Base-by-base conservation (phyloP, 177 flowering plant genomes). In the Vitis hybrid region DNA sequence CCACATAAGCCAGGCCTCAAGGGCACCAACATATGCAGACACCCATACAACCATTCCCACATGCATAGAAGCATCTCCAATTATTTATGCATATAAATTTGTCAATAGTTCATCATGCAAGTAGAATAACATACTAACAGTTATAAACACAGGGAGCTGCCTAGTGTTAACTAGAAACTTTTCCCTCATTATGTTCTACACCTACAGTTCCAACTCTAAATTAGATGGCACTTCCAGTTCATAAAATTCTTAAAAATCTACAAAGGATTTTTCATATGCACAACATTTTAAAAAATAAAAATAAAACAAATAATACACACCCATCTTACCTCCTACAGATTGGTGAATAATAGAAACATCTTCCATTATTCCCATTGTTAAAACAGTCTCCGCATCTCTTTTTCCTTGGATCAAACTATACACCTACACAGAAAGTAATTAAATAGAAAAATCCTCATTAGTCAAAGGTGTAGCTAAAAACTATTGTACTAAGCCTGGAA, bases 291-390 rank as follows among this genome's bases (percentile, higher is more conserved):
- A 20, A 20, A 20, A 20, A 20, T 1, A 1, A 20, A 20, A 20
- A 20, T 20, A 34, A 34, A 34, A 34, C 3, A 34, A 34, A 59
- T 9, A 31, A 19, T 19, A 19, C 19, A 8, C 66, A 50, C 20
- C 39, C 11, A 56, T 29, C 20, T 79, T 72, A 91, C 98, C 97
- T 84, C 92, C 96, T 20, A 94, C 93, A 65, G 98, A 98, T 74
- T 96, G 99, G 18, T 98, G 99, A 77, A 93, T 88, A 64, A 96
- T 93, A 83, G 95, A 90, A 66, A 88, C 97, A 81, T 96, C 98
- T 78, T 93, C 98, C 97, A 96, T 96, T 63, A 92, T 84, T 69
- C 99, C 98, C 98, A 96, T 96, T 51, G 97, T 84, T 53, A 90
- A 73, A 5, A 96, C 84, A 62, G 97, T 96, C 48, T 96, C 99